Conservation (phyloP, 345 rosid species). For the Syzygium aromaticum region DNA sequence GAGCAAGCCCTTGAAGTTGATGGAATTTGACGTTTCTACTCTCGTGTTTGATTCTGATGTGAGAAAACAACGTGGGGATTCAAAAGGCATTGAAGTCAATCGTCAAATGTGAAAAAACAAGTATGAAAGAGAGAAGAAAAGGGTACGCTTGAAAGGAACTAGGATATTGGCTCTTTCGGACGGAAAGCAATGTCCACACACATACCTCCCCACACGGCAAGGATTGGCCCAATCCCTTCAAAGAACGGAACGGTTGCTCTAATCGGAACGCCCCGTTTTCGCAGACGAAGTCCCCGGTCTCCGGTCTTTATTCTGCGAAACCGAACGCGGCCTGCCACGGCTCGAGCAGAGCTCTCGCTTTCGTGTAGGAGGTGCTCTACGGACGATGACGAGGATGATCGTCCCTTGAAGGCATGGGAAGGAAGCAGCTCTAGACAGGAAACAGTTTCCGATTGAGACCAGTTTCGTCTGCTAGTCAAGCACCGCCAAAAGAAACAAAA, state of each 20-base stretch:
- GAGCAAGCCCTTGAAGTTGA: background rate
- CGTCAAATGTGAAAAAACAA: background rate
- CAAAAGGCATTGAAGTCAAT: background rate
- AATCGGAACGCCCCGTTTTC: background rate
- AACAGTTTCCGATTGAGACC: background rate
- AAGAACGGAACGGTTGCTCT: background rate
- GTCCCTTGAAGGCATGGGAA: background rate
- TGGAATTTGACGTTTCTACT: background rate
- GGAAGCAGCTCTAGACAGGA: background rate
- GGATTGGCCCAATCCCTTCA: background rate
- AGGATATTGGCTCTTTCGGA: background rate
- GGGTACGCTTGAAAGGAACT: background rate
- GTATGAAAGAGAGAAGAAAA: background rate
- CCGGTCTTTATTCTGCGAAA: background rate
- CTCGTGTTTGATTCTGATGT: background rate
- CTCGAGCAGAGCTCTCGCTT: too few species aligned
- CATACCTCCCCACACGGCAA: background rate
- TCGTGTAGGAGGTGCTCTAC: background rate
- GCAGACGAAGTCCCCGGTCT: background rate
- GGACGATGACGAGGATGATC: background rate
- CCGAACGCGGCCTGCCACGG: background rate
- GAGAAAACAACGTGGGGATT: background rate
- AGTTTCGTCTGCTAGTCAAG: background rate
- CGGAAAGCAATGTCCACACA: background rate
- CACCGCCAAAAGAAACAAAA: background rate